Conservation (phyloP, 2,329 filamentous ascomycete species). For the Xylariaceae sp. region DNA sequence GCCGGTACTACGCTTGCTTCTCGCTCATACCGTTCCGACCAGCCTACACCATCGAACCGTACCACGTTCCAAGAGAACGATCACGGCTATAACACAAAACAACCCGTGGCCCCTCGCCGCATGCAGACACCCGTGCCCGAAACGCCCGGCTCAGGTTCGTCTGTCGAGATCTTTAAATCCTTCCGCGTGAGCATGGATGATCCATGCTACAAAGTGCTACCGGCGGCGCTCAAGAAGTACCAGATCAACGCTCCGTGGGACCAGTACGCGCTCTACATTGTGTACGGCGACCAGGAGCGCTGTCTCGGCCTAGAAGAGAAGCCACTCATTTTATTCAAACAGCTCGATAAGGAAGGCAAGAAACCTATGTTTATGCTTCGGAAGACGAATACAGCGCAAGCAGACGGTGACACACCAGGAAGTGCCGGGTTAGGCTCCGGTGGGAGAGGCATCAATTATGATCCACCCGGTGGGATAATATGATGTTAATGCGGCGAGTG, state of each 20-base stretch:
- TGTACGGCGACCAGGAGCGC: slow-evolving; percentile 96
- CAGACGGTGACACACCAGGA: slow-evolving; percentile 47
- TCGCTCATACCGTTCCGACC: slow-evolving; percentile 55
- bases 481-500: slow-evolving; percentile 26
- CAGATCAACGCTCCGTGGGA: slow-evolving; percentile 98
- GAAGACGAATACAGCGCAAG: slow-evolving; percentile 53
- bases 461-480: slow-evolving; percentile 57
- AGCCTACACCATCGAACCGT: slow-evolving; percentile 49
- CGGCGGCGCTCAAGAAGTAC: slow-evolving; percentile 93
- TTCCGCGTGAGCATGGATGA: slow-evolving; percentile 98
- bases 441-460: slow-evolving; percentile 45
- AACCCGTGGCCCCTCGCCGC: slow-evolving; percentile 46
- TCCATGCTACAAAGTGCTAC: slow-evolving; percentile 93
- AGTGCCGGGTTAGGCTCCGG: slow-evolving; percentile 47
- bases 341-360: slow-evolving; percentile 91
- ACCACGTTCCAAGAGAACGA: slow-evolving; percentile 52
- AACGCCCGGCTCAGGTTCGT: slow-evolving; percentile 52
- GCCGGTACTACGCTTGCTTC: slow-evolving; percentile 51
- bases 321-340: slow-evolving; percentile 92
- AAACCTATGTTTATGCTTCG: slow-evolving; percentile 99
- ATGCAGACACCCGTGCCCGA: slow-evolving; percentile 59
- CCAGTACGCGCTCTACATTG: slow-evolving; percentile 95
- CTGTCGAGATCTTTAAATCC: slow-evolving; percentile 96
- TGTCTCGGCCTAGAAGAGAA: slow-evolving; percentile 90
- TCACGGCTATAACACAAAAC: slow-evolving; percentile 36